Evolutionary conservation across 2,329 filamentous ascomycete species (phyloP).

Genomic region (Ophiostoma perfectum): DNA sequence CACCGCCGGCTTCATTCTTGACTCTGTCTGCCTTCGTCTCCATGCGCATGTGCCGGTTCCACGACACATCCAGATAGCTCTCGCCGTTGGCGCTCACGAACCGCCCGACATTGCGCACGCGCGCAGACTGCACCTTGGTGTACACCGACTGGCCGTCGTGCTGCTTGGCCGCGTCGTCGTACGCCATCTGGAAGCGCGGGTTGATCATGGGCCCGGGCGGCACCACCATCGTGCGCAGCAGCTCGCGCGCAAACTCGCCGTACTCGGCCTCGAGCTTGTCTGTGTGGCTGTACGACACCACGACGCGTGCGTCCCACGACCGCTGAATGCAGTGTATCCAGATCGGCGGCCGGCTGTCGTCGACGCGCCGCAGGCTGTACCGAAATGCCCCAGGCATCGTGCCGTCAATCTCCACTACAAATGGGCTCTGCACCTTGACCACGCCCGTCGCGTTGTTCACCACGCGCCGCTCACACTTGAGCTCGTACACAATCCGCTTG

Average conservation of each 20-base stretch:
- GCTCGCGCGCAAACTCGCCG: slow-evolving; percentile 28
- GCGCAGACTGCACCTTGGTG: slow-evolving; percentile 23
- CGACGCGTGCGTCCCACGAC: slow-evolving; percentile 33
- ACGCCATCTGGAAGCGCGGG: slow-evolving; percentile 23
- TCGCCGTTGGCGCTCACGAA: slow-evolving; percentile 22
- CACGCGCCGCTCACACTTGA: slow-evolving; percentile 25
- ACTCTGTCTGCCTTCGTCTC: background rate
- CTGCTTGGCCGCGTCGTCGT: slow-evolving; percentile 18
- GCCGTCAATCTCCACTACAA: slow-evolving; percentile 29
- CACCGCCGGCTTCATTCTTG: background rate
- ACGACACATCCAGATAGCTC: slow-evolving; percentile 28
- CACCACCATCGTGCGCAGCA: slow-evolving; percentile 30
- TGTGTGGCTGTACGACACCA: slow-evolving; percentile 26
- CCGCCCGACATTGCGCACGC: slow-evolving; percentile 25
- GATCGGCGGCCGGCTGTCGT: slow-evolving; percentile 25
- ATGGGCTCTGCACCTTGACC: slow-evolving; percentile 14
- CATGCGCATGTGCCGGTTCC: slow-evolving; percentile 27
- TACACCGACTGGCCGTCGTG: slow-evolving; percentile 2
- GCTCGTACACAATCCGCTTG: slow-evolving; percentile 28
- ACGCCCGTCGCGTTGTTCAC: background rate
- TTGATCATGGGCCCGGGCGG: slow-evolving; percentile 18
- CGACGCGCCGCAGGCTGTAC: slow-evolving; percentile 28
- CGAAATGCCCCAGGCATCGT: slow-evolving; percentile 22
- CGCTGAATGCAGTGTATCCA: slow-evolving; percentile 32
- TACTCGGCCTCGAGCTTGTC: slow-evolving; percentile 26